These are phyloP conservation scores for Suillus decipiens DNA, from an alignment of 768 basidiomycete species.

Conservation along the genomic window DNA sequence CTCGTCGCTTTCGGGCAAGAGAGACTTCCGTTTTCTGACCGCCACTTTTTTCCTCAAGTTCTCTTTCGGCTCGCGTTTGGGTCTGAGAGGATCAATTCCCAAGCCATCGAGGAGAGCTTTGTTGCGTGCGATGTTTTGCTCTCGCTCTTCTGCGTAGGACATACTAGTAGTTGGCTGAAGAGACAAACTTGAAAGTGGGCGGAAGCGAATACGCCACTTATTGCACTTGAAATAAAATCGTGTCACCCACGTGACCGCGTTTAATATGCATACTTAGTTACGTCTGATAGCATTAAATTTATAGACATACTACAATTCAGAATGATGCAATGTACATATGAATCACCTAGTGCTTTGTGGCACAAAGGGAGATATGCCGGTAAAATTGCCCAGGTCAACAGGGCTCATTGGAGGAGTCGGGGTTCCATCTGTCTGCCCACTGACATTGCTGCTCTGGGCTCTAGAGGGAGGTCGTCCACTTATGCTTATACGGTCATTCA, in stretches of 20 bases:
- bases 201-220: background rate
- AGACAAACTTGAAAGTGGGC: background rate
- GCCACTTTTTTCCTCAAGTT: constrained; percentile 30
- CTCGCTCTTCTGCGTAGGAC: constrained; percentile 37
- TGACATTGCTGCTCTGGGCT: constrained; percentile 8
- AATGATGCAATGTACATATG: background rate
- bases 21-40: constrained; percentile 44
- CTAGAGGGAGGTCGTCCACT: constrained; percentile 8
- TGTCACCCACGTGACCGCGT: constrained; percentile 7
- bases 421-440: constrained; percentile 7
- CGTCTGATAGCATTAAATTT: background rate
- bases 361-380: background rate
- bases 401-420: constrained; percentile 11
- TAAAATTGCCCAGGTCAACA: background rate
- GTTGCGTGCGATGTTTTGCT: constrained; percentile 44
- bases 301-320: constrained; percentile 7
- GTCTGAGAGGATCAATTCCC: constrained; percentile 42
- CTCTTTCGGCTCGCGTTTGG: constrained; percentile 50
- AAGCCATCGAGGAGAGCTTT: constrained; percentile 41
- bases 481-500: background rate
- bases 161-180: constrained; percentile 1
- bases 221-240: background rate
- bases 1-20: constrained; percentile 25
- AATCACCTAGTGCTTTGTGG: constrained; percentile 1
- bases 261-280: background rate